Evolutionary conservation across 805 yeast species (phyloP), one percentile per base, ranked within the genome.

Genomic region (Spathaspora passalidarum): DNA sequence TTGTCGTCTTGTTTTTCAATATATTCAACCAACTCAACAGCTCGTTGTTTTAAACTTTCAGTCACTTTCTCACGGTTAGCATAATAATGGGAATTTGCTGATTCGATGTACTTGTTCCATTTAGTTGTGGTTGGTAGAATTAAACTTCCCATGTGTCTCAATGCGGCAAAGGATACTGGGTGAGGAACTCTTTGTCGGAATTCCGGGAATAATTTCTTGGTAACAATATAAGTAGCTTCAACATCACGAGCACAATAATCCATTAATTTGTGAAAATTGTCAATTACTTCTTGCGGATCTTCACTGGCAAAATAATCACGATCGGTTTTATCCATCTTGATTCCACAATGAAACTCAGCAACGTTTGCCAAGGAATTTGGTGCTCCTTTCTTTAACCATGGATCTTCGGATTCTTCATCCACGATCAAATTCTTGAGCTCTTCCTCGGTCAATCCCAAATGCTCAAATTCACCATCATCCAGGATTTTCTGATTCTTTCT

Each of bases 111-210:
- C 2, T 75, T 60, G 11, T 81, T 72, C 99, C 99, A 94, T 11
- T 76, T 63, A 17, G 60, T 62, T 14, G 86, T 80, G 0, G 96
- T 84, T 1, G 99, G 96, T 35, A 95, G 66, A 41, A 91, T 79
- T 38, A 87, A 78, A 17, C 84, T 75, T 8, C 90, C 82, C 57
- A 94, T 69, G 46, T 81, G 84, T 52, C 85, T 74, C 38, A 94
- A 68, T 2, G 96, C 97, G 0, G 94, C 91, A 68, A 91, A 86
- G 13, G 96, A 87, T 2, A 92, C 96, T 0, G 99, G 97, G 63
- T 94, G 99, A 0, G 99, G 96, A 38, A 91, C 81, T 42, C 80
- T 76, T 25, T 69, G 56, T 21, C 78, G 62, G 57, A 88, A 94
- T 29, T 69, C 66, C 1, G 96, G 97, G 25, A 82, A 79, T 0